Conservation (phyloP, 805 yeast genomes). For the Suhomyces canberraensis region DNA sequence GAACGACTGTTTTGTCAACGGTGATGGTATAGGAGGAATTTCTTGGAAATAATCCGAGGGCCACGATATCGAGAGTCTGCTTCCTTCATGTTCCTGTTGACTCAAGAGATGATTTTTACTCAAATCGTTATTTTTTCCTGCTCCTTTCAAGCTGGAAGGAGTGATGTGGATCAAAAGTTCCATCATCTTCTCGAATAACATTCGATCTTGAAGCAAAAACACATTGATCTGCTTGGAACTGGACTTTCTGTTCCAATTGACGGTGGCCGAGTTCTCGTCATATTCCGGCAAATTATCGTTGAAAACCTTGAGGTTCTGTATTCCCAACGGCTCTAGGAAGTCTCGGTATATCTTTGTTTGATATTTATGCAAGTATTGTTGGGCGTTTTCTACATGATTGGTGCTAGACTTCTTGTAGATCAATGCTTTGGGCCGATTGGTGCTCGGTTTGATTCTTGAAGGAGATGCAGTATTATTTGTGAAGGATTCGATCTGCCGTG, state of each 20-base stretch:
- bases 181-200: slow-evolving; percentile 31
- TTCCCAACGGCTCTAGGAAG: slow-evolving; percentile 33
- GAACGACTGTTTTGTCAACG: slow-evolving; percentile 26
- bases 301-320: slow-evolving; percentile 31
- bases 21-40: slow-evolving; percentile 31
- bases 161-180: slow-evolving; percentile 28
- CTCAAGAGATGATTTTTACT: slow-evolving; percentile 14
- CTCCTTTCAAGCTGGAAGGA: slow-evolving; percentile 25
- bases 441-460: background rate
- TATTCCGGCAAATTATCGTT: slow-evolving; percentile 21
- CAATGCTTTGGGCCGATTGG: background rate
- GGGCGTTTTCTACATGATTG: background rate
- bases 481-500: slow-evolving; percentile 23
- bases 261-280: slow-evolving; percentile 21
- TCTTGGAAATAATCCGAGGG: slow-evolving; percentile 26
- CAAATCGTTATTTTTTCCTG: slow-evolving; percentile 11
- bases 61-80: slow-evolving; percentile 12
- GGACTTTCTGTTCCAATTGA: slow-evolving; percentile 23
- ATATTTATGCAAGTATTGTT: slow-evolving; percentile 7
- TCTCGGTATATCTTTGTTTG: slow-evolving; percentile 26
- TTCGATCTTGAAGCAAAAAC: slow-evolving; percentile 26
- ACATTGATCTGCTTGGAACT: slow-evolving; percentile 18
- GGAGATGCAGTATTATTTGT: background rate
- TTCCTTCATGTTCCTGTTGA: slow-evolving; percentile 18
- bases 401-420: slow-evolving; percentile 1